Conservation (phyloP, 257 asterid species). For the Eucommia ulmoides region DNA sequence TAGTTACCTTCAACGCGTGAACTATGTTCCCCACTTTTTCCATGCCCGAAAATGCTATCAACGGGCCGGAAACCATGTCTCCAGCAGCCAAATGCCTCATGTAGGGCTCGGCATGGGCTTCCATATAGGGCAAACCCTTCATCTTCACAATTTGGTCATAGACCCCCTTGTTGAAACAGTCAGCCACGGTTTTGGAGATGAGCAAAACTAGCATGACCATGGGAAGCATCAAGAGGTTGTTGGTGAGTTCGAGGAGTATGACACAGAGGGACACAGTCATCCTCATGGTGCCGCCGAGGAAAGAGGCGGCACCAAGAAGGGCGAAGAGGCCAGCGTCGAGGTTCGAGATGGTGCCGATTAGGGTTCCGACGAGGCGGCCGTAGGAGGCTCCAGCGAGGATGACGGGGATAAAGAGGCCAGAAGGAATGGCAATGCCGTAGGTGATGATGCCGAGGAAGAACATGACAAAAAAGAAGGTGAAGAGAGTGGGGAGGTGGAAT, state of each 20-base stretch:
- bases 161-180: constrained; percentile 70
- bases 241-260: constrained; percentile 84
- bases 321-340: constrained; percentile 74
- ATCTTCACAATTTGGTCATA: constrained; percentile 86
- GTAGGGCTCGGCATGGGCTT: constrained; percentile 89
- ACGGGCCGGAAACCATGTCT: constrained; percentile 87
- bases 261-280: constrained; percentile 96
- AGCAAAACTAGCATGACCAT: constrained; percentile 86
- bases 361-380: constrained; percentile 72
- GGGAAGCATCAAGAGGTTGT: constrained; percentile 82
- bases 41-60: constrained; percentile 58
- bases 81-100: constrained; percentile 79
- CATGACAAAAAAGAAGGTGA: constrained; percentile 43
- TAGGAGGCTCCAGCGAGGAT: constrained; percentile 98
- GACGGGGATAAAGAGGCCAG: constrained; percentile 96
- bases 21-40: constrained; percentile 69
- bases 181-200: constrained; percentile 86
- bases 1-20: constrained; percentile 44
- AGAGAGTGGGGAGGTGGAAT: constrained; percentile 48
- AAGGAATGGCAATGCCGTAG: constrained; percentile 91
- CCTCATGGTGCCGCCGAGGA: constrained; percentile 98
- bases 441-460: constrained; percentile 70
- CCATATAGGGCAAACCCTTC: constrained; percentile 95
- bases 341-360: constrained; percentile 47
- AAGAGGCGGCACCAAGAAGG: constrained; percentile 92